These are phyloP conservation scores for Corymbia calophylla DNA, from an alignment of 441 rosid species.

Conservation along the genomic window DNA sequence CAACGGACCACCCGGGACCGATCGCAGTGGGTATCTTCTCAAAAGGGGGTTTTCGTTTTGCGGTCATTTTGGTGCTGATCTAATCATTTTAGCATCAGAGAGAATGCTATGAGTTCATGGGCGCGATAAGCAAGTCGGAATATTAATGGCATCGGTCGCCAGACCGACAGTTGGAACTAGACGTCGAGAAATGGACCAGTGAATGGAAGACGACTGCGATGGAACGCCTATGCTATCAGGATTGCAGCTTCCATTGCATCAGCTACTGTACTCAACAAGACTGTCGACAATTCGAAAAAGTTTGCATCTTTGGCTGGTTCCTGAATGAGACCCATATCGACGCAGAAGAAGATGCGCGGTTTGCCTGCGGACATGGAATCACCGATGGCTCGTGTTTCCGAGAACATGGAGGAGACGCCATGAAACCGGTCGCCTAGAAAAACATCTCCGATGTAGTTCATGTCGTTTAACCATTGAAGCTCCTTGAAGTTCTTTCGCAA, in stretches of 20 bases:
- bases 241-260: not conserved
- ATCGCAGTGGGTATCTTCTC: too few species aligned
- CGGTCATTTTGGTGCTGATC: not conserved
- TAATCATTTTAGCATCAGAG: not conserved
- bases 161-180: not conserved
- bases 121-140: not conserved
- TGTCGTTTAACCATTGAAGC: not conserved
- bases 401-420: conserved; percentile 2
- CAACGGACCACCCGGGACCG: too few species aligned
- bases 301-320: not conserved
- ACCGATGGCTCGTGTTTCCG: not conserved
- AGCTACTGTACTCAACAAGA: not conserved
- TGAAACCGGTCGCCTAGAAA: not conserved
- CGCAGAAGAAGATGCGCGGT: not conserved
- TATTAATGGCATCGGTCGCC: not conserved
- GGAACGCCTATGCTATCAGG: not conserved
- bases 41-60: not conserved
- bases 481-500: not conserved
- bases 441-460: not conserved
- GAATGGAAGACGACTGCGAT: not conserved
- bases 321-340: conserved; percentile 4
- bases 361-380: conserved; percentile 1
- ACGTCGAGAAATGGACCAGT: not conserved
- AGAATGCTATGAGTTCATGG: not conserved
- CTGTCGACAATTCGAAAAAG: not conserved